Evolutionary conservation across 345 rosid species (phyloP).

Genomic region (Kandelia obovata): DNA sequence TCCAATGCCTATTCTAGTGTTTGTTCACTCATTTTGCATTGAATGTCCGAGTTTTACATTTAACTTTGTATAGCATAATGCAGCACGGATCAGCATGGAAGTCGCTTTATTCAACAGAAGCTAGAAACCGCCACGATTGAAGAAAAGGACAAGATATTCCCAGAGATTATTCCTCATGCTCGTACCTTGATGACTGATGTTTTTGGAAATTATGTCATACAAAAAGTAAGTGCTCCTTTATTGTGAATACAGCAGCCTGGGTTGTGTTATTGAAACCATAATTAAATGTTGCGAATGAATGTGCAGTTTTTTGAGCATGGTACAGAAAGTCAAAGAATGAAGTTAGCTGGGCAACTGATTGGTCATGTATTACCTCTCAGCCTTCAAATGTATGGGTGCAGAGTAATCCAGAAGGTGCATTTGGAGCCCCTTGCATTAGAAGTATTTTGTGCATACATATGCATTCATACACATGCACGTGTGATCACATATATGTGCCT

Average conservation of each 20-base stretch:
- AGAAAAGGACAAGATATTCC: constrained; percentile 75
- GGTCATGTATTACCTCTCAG: constrained; percentile 88
- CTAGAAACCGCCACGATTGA: constrained; percentile 71
- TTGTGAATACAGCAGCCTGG: constrained; percentile 2
- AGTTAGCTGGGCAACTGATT: constrained; percentile 67
- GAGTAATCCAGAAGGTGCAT: constrained; percentile 95
- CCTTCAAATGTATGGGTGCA: constrained; percentile 98
- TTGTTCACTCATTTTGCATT: constrained; percentile 6
- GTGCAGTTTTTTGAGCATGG: constrained; percentile 93
- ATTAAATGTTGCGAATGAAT: constrained; percentile 24
- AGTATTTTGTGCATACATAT: neutral
- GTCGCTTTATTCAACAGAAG: constrained; percentile 98
- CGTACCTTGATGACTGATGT: constrained; percentile 96
- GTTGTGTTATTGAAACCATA: constrained; percentile 6
- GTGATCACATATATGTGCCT: neutral
- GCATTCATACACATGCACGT: neutral
- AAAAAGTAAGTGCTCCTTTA: constrained; percentile 49
- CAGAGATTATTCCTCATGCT: constrained; percentile 77
- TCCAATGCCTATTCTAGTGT: constrained; percentile 12
- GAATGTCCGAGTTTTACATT: constrained; percentile 13
- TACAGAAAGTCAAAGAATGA: constrained; percentile 66
- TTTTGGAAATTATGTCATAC: constrained; percentile 95
- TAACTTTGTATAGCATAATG: constrained; percentile 17
- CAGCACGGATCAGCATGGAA: constrained; percentile 94
- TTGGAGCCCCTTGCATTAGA: neutral